phyloP scores from a whole-genome alignment of 345 rosid genomes.

The Toxicodendron radicans region DNA sequence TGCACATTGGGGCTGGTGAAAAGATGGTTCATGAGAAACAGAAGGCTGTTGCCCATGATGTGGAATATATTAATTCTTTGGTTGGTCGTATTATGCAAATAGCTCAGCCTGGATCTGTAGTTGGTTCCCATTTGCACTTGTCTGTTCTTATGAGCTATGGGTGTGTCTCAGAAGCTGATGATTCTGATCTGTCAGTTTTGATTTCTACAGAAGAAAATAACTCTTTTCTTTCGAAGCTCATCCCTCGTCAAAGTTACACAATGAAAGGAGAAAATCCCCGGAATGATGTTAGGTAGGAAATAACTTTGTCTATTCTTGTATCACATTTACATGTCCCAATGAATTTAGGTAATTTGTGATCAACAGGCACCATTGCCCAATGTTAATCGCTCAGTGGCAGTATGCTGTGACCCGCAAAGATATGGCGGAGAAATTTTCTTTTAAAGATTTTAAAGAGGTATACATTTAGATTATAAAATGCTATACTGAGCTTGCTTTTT shows the following conservation, averaged over 20 bases:
- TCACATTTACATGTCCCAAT: not conserved
- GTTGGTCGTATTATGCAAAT: constrained; percentile 43
- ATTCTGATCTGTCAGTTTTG: constrained; percentile 40
- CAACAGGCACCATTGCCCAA: constrained; percentile 75
- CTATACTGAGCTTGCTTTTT: constrained; percentile 9
- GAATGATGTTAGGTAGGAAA: constrained; percentile 66
- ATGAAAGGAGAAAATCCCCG: constrained; percentile 74
- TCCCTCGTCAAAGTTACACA: constrained; percentile 82
- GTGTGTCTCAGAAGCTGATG: constrained; percentile 37
- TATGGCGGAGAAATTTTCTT: constrained; percentile 57
- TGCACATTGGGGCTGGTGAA: constrained; percentile 60
- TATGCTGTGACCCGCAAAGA: constrained; percentile 84
- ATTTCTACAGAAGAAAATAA: constrained; percentile 30
- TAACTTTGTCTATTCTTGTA: constrained; percentile 6
- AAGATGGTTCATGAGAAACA: constrained; percentile 19
- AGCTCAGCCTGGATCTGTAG: constrained; percentile 61
- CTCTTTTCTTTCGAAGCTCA: constrained; percentile 42
- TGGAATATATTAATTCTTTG: constrained; percentile 52
- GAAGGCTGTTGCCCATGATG: constrained; percentile 17
- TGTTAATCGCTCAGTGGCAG: constrained; percentile 90
- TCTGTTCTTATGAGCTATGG: constrained; percentile 82
- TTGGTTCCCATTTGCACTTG: constrained; percentile 62
- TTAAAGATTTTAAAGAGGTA: constrained; percentile 76
- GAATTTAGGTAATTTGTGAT: constrained; percentile 21
- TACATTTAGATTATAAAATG: not conserved